Base-by-base conservation (phyloP, 1,284 basidiomycete species). In the Ustilago shanxiensis region DNA sequence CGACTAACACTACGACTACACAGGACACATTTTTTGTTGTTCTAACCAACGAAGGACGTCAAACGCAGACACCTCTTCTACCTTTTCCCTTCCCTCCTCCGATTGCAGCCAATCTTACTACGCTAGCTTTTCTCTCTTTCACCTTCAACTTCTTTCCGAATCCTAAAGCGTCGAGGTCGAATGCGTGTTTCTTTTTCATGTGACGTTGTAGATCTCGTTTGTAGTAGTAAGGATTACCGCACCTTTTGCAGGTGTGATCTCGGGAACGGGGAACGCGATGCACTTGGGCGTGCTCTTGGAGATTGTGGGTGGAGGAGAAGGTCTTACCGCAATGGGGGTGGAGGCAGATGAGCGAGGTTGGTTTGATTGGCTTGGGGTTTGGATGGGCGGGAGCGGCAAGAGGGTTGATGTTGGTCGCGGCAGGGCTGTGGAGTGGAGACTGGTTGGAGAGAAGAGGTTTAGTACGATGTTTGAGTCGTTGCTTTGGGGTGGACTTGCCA, bases 261-360 rank as follows among this genome's bases (percentile, higher is more conserved):
- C 51, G 45, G 10, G n/a, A n/a, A 3, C 70, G 60, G 5, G 56
- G 45, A 1, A 1, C 22, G 6, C 8, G 24, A 35, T 72, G 70
- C 28, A 57, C 44, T 24, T 64, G 60, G 0, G 41, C 41, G 26
- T 74, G 72, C 35, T 74, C 63, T 41, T 49, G 45, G 22, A 70
- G 41, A 26, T 74, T 74, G 44, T 70, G 66, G 2, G 29, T 22
- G 28, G 47, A 57, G 6, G 64, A 57, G 33, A 70, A 75, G 4
- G 47, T 60, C 29, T 70, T 62, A 1, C 5, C 22, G 56, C 72
- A 75, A 1, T 26, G 35, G 11, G 59, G 59, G 1, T 47, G 2
- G 39, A 1, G 18, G 44, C 72, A 71, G 13, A 20, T 29, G 8
- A 69, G 24, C 1, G 60, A 28, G 9, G 28, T 29, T n/a, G 62